Conservation (phyloP, 169 alveolate genomes). For the Eimeria praecox region DNA sequence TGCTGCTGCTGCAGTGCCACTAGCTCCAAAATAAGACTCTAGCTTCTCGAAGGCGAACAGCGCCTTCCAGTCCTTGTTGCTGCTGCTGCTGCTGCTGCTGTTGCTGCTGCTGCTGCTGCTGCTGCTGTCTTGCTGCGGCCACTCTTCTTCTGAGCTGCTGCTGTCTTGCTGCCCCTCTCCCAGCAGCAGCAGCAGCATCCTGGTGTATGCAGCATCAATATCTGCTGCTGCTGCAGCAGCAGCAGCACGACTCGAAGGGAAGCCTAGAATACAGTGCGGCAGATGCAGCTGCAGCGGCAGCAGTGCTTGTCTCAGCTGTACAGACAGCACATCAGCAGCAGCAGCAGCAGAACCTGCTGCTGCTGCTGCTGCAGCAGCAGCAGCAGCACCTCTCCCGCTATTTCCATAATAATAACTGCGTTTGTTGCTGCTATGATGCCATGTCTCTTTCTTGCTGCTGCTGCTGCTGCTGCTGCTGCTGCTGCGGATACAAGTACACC, state of each 20-base stretch:
- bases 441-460: constrained; percentile 4
- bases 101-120: constrained; percentile 17
- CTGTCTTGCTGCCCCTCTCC: neutral
- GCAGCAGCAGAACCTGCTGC: no score
- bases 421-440: neutral
- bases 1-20: neutral
- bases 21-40: neutral
- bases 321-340: neutral
- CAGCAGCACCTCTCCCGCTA: neutral
- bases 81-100: constrained; percentile 44
- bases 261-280: constrained; percentile 40
- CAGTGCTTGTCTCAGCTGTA: constrained; percentile 57
- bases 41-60: constrained; percentile 35
- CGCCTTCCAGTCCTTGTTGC: constrained; percentile 38
- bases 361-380: neutral
- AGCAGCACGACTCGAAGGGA: neutral
- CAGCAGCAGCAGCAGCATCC: constrained; percentile 47
- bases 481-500: constrained; percentile 14
- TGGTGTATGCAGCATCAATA: neutral
- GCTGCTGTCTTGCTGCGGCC: neutral
- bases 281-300: constrained; percentile 43
- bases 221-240: no score
- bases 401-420: neutral
- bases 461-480: constrained; percentile 61
- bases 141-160: neutral